Percentiles rank a stretch among this genome's conserved stretches.
Evolutionary conservation across 352 stramenopile species (phyloP).

Genomic region (Phytophthora pisi): DNA sequence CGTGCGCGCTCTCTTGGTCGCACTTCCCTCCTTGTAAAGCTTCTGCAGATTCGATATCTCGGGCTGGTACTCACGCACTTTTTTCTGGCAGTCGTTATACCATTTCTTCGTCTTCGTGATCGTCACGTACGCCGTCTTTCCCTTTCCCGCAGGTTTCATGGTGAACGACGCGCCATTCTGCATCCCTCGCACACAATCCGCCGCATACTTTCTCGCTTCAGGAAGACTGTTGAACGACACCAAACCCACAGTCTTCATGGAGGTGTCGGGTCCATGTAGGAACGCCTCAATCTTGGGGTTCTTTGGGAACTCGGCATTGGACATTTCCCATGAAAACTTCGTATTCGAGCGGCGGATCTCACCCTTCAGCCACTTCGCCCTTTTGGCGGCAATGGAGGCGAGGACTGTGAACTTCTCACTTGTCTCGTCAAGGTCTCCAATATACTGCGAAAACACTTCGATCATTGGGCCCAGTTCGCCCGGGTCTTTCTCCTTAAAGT

Average conservation of each 20-base stretch:
- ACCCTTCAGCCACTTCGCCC: slow-evolving; percentile 2
- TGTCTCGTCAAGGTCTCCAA: not conserved
- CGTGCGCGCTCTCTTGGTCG: slow-evolving; percentile 2
- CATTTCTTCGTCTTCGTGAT: slow-evolving; percentile 3
- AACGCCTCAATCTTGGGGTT: slow-evolving; percentile 9
- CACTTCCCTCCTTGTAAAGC: not conserved
- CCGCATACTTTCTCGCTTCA: not conserved
- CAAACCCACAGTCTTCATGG: not conserved
- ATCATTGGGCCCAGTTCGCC: not conserved
- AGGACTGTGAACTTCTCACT: not conserved
- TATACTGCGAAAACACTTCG: slow-evolving; percentile 4
- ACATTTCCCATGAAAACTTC: slow-evolving; percentile 22
- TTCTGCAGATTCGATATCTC: not conserved
- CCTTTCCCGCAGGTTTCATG: not conserved
- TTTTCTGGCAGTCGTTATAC: not conserved
- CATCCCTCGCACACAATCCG: not conserved
- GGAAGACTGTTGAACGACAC: not conserved
- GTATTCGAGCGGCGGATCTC: not conserved
- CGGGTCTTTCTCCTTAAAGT: not conserved
- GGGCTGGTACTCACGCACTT: not conserved
- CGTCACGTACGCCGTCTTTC: not conserved
- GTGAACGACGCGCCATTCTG: slow-evolving; percentile 1
- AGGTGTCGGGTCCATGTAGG: slow-evolving; percentile 5
- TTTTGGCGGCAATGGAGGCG: not conserved
- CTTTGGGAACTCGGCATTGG: not conserved